Evolutionary conservation across 176 grass and related monocot species (phyloP).

Genomic region (Luzula sylvatica): DNA sequence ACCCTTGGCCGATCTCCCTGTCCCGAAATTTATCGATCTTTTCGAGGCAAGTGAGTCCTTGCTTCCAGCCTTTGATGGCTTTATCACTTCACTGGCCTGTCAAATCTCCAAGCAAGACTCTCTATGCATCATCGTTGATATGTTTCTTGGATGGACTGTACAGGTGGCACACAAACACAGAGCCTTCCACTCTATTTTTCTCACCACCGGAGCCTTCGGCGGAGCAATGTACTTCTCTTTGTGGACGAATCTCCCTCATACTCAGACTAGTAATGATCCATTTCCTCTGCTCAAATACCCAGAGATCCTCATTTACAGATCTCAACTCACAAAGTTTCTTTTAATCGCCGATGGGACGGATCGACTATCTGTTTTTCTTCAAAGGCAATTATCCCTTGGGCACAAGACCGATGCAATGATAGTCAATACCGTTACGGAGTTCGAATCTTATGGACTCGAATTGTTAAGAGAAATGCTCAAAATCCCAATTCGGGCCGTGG

Average conservation of each 20-base stretch:
- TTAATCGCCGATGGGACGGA: not conserved
- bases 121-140: constrained; percentile 17
- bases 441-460: not conserved
- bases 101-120: not conserved
- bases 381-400: not conserved
- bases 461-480: constrained; percentile 3
- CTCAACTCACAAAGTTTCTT: constrained; percentile 3
- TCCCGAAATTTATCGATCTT: too few species aligned
- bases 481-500: not conserved
- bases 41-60: constrained; percentile 43
- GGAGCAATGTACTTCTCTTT: constrained; percentile 20
- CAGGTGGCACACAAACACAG: not conserved
- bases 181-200: constrained; percentile 7
- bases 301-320: not conserved
- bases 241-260: constrained; percentile 21
- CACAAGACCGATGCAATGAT: not conserved
- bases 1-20: too few species aligned
- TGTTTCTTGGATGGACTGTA: constrained; percentile 20
- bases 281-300: not conserved
- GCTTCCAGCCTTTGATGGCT: constrained; percentile 37
- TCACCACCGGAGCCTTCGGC: constrained; percentile 27
- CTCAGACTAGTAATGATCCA: not conserved
- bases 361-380: not conserved
- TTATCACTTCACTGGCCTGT: constrained; percentile 16
- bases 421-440: constrained; percentile 14